Evolutionary conservation across 1,284 basidiomycete species (phyloP), one percentile per base, ranked within the genome.

Genomic region (Taiwanofungus camphoratus): DNA sequence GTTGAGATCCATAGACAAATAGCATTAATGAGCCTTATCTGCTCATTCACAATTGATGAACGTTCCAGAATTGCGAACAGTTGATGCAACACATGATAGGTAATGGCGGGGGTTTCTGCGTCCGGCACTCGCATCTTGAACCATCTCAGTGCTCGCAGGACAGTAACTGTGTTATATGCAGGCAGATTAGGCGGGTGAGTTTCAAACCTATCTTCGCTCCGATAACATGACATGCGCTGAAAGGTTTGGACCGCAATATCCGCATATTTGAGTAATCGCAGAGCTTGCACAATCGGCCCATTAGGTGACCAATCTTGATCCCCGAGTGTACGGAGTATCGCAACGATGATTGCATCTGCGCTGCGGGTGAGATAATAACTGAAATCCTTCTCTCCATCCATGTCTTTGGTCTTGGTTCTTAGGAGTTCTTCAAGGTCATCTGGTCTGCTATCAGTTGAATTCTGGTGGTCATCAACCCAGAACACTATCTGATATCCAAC

Each of bases 11-110:
- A 82, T 12, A 95, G 61, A 16, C 77, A 79, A 19, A 96, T 66
- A 1, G 81, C 77, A 43, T 89, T 83, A 23, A 94, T 60, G 22
- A 87, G 67, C 5, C 93, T 80, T 34, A 83, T 63, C 60, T 96
- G 91, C 57, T 96, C 91, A 57, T 91, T 90, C 50, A 95, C 74
- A 32, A 97, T 72, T n/a, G 81, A 82, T 0, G 81, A 79, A 2
- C 67, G 62, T 46, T 87, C 74, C 21, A 93, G 67, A 30, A 73
- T 70, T 5, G 82, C 71, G 51, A 95, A 80, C 7, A 95, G 67
- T 41, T 80, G 77, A 43, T 87, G 80, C 16, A 92, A 60, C 32
- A 90, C 74, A 50, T 91, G 85, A 60, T 91, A 93, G 2, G 82
- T 78, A 38, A 79, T 75, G 7, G 77, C 72, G 15, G 68, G 64